Evolutionary conservation across 371 early-diverging fungal species (phyloP), one percentile per base, ranked within the genome.

Genomic region (Batkoa obscura): DNA sequence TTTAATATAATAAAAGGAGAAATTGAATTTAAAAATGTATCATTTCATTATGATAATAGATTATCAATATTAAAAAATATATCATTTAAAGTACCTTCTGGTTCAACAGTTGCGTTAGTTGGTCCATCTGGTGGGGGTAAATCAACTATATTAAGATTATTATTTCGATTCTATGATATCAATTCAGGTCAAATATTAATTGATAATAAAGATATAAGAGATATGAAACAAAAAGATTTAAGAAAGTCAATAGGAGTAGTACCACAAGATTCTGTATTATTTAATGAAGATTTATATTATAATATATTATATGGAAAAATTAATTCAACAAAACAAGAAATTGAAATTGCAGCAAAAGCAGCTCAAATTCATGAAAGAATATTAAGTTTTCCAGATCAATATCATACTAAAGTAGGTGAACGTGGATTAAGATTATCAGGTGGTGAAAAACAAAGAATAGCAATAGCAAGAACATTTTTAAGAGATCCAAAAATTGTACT

Each of bases 391-490:
- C 68, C 73, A 3, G 69, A 75, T 30, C 86, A 82, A 23, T 98
- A 98, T 67, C 76, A 92, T 0, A 91, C 97, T 0, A 76, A 74
- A 6, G 94, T 94, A 0, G 98, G 98, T 23, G 88, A 94, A 63
- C 77, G 93, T 37, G 99, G 98, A 10, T 65, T 86, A 62, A 81
- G 86, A 58, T 69, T 99, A 3, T 81, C 76, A 45, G 84, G 84
- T 32, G 98, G 99, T 17, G 96, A 98, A 68, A 91, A 90, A 66
- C 98, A 98, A 70, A 74, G 94, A 17, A 76, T 94, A 5, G 81
- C 87, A 5, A 80, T 93, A 58, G 86, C 89, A 10, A 72, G 93
- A 32, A 83, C 88, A 10, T 64, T 88, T 6, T 67, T 88, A 46
- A 82, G 79, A 68, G 72, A 89, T 41, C 84, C 89, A 31, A 72